Conservation (phyloP, 2,329 filamentous ascomycete species). For the Aureobasidium sp. region DNA sequence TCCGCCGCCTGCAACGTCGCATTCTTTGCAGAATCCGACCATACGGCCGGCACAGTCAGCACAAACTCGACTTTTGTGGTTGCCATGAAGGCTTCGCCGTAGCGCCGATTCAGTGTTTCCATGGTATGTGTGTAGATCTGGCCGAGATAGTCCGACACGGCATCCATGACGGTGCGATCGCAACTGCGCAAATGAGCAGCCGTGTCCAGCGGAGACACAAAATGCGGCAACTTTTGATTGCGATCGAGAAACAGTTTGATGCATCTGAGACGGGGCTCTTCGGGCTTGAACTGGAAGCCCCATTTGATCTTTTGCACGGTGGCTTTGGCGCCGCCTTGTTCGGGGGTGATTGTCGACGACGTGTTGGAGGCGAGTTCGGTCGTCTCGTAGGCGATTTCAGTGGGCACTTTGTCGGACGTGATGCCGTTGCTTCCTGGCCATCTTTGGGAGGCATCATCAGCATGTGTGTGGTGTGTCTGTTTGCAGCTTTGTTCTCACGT, state of each 20-base stretch:
- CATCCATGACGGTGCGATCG: constrained; percentile 71
- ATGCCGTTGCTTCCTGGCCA: constrained; percentile 82
- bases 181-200: constrained; percentile 66
- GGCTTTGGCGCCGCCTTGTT: constrained; percentile 19
- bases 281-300: constrained; percentile 77
- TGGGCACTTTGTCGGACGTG: constrained; percentile 80
- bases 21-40: constrained; percentile 78
- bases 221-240: constrained; percentile 73
- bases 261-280: constrained; percentile 68
- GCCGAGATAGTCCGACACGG: constrained; percentile 71
- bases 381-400: constrained; percentile 57
- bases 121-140: constrained; percentile 72
- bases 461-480: not conserved
- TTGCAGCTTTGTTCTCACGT: constrained; percentile 31
- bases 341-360: not conserved
- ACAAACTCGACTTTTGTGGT: constrained; percentile 72
- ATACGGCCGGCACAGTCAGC: constrained; percentile 74
- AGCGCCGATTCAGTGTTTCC: constrained; percentile 65
- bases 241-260: constrained; percentile 81
- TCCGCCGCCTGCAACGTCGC: constrained; percentile 73
- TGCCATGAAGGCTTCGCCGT: constrained; percentile 42
- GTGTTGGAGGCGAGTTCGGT: not conserved
- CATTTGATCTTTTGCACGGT: constrained; percentile 49
- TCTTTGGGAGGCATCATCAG: constrained; percentile 24
- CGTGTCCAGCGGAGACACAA: constrained; percentile 65